Percentiles rank a stretch among this genome's conserved stretches.
Evolutionary conservation across 2,329 filamentous ascomycete species (phyloP).

Genomic region (Tolypocladium pustulatum): DNA sequence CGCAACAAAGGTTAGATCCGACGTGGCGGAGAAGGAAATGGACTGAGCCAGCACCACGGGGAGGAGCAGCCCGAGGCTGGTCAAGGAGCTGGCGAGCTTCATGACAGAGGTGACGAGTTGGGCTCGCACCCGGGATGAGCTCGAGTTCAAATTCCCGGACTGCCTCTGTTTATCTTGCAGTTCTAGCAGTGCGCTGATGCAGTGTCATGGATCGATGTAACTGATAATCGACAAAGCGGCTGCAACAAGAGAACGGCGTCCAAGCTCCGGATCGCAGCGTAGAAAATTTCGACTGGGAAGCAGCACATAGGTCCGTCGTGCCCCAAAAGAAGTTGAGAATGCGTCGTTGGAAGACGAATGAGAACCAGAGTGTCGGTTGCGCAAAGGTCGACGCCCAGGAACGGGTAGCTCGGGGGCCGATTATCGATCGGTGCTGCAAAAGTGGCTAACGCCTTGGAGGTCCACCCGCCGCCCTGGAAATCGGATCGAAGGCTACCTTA

Average conservation of each 20-base stretch:
- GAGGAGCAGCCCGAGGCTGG: conserved; percentile 11
- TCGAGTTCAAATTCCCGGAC: neutral
- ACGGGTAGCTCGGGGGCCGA: neutral
- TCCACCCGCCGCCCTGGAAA: neutral
- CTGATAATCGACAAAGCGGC: neutral
- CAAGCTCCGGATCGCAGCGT: too few relatives aligned
- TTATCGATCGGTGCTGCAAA: neutral
- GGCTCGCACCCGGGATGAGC: neutral
- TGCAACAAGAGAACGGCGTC: neutral
- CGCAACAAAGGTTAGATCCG: conserved; percentile 24
- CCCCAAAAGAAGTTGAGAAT: too few relatives aligned
- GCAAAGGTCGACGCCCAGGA: neutral
- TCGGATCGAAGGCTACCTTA: neutral
- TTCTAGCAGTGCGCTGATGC: neutral
- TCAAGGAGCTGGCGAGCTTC: conserved; percentile 9
- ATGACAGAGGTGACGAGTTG: conserved; percentile 5
- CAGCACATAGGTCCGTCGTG: neutral
- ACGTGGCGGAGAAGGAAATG: conserved; percentile 20
- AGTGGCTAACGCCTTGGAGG: neutral
- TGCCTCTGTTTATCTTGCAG: neutral
- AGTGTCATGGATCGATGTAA: neutral
- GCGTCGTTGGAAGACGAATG: neutral
- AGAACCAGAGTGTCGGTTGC: neutral
- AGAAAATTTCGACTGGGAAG: too few relatives aligned
- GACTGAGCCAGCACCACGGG: conserved; percentile 12